Percentiles rank a stretch among this genome's conserved stretches.
These are phyloP conservation scores for Hsuehochloa calcarea DNA, from an alignment of 176 grass and related monocot species.

Conservation along the genomic window DNA sequence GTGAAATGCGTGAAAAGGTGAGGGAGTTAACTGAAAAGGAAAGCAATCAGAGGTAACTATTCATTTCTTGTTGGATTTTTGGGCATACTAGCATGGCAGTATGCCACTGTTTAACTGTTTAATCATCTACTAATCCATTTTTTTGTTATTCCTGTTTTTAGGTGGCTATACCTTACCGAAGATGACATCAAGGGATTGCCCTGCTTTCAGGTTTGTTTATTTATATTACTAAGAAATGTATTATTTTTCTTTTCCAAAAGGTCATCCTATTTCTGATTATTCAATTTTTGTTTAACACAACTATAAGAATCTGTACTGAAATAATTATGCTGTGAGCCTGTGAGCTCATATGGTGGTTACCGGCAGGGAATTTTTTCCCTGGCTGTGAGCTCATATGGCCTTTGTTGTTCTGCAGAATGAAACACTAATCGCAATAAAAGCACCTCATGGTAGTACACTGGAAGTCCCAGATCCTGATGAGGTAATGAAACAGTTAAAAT, in stretches of 20 bases:
- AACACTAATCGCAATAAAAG: constrained; percentile 91
- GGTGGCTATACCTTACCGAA: constrained; percentile 91
- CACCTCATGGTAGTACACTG: constrained; percentile 78
- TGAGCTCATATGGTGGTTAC: constrained; percentile 33
- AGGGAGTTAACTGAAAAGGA: constrained; percentile 76
- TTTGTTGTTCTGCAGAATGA: constrained; percentile 61
- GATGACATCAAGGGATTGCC: constrained; percentile 91
- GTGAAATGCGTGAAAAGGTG: constrained; percentile 71
- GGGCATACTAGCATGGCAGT: constrained; percentile 1
- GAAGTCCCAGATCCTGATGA: constrained; percentile 91
- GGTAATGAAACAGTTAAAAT: constrained; percentile 42
- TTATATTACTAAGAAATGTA: constrained; percentile 11
- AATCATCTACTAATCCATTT: neutral
- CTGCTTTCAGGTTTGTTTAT: constrained; percentile 79
- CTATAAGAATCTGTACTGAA: neutral
- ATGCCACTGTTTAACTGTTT: neutral
- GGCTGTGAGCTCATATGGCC: constrained; percentile 22
- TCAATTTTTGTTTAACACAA: neutral
- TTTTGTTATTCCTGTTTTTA: constrained; percentile 38
- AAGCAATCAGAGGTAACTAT: constrained; percentile 65
- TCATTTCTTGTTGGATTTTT: constrained; percentile 22
- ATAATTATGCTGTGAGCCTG: constrained; percentile 23
- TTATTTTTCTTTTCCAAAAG: neutral
- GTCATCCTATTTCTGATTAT: constrained; percentile 21
- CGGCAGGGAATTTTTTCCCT: too few relatives aligned